These are phyloP conservation scores for Plectranthus barbatus DNA, from an alignment of 257 asterid species.

Conservation along the genomic window DNA sequence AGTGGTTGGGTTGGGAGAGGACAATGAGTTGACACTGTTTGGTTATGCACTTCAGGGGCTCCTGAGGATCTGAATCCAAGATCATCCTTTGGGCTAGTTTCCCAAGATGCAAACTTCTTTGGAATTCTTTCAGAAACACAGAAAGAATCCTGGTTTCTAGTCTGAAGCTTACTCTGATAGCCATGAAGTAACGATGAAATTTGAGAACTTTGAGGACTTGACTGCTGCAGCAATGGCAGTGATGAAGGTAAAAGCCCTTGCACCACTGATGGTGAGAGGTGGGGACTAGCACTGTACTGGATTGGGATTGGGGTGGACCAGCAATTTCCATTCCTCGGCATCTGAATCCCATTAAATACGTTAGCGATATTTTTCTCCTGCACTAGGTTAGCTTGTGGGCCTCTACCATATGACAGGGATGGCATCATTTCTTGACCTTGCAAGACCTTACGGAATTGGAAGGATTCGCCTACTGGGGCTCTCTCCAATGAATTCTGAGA, in stretches of 20 bases:
- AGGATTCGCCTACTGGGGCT: conserved; percentile 40
- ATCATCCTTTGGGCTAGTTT: conserved; percentile 16
- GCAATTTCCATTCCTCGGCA: conserved; percentile 35
- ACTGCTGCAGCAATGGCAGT: conserved; percentile 37
- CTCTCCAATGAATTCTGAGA: conserved; percentile 27
- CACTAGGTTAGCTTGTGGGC: conserved; percentile 21
- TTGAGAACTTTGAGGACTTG: conserved; percentile 34
- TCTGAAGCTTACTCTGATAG: conserved; percentile 26
- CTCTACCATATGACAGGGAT: conserved; percentile 36
- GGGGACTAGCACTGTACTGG: conserved; percentile 27
- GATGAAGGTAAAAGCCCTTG: conserved; percentile 48
- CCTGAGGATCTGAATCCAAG: conserved; percentile 18
- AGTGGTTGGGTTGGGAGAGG: conserved; percentile 39
- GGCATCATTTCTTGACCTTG: conserved; percentile 95
- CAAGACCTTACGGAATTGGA: conserved; percentile 82
- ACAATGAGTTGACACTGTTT: conserved; percentile 3
- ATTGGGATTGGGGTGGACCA: conserved; percentile 38
- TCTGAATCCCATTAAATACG: conserved; percentile 27
- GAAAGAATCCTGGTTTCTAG: conserved; percentile 22
- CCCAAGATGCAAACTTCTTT: conserved; percentile 21
- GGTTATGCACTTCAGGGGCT: conserved; percentile 19
- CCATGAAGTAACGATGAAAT: conserved; percentile 14
- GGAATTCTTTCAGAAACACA: conserved; percentile 25
- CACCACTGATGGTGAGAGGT: conserved; percentile 19
- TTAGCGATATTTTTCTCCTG: conserved; percentile 23